A percentile compares a stretch with the other conserved stretches of the same genome.
These are phyloP conservation scores for Phytophthora fragariaefolia DNA, from an alignment of 352 stramenopile species.

Conservation along the genomic window DNA sequence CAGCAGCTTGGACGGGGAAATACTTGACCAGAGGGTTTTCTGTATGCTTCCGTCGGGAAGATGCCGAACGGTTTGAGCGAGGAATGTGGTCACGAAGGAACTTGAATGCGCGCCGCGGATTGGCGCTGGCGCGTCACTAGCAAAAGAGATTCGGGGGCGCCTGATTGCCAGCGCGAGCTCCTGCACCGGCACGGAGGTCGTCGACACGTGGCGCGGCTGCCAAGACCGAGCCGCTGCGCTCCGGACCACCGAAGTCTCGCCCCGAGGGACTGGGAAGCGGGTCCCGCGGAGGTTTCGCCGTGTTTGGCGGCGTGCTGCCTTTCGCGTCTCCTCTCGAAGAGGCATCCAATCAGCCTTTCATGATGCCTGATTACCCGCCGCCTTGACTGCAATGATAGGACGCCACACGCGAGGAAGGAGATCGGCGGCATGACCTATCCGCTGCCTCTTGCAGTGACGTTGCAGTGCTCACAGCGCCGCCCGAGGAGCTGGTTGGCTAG, in stretches of 20 bases:
- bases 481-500: slow-evolving; percentile 1
- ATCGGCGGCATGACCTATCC: slow-evolving; percentile 15
- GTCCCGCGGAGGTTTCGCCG: background rate
- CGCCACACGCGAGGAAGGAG: slow-evolving; percentile 4
- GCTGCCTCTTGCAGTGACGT: slow-evolving; percentile 8
- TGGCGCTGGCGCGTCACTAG: slow-evolving; percentile 15
- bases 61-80: background rate
- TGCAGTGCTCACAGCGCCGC: slow-evolving; percentile 4
- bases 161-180: slow-evolving; percentile 14
- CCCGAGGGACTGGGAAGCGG: no score
- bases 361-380: slow-evolving; percentile 31
- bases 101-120: slow-evolving; percentile 12
- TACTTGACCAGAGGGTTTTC: background rate
- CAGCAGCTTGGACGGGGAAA: background rate
- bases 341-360: slow-evolving; percentile 31
- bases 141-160: slow-evolving; percentile 23
- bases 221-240: slow-evolving; percentile 5
- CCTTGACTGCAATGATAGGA: slow-evolving; percentile 27
- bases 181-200: slow-evolving; percentile 14
- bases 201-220: slow-evolving; percentile 24
- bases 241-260: slow-evolving; percentile 2
- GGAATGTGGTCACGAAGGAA: slow-evolving; percentile 2
- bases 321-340: slow-evolving; percentile 15
- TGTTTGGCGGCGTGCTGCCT: slow-evolving; percentile 11
- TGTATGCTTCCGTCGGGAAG: background rate